These are phyloP conservation scores for Trametes cingulata DNA, from an alignment of 768 basidiomycete genomes.

Conservation along the genomic window DNA sequence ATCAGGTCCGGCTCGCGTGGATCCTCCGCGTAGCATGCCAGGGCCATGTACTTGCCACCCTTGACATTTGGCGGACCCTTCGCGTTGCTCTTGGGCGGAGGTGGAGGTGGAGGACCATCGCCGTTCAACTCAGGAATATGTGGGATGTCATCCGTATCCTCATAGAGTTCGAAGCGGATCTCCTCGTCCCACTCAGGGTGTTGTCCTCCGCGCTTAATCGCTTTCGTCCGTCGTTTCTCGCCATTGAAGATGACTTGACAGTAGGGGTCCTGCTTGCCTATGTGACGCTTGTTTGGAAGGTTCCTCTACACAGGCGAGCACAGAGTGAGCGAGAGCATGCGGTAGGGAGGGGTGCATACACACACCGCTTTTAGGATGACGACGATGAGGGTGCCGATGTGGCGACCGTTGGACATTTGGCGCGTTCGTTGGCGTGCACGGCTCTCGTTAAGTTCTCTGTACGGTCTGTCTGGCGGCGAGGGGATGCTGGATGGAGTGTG, in stretches of 20 bases:
- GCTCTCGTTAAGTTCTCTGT: background rate
- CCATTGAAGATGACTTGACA: constrained; percentile 78
- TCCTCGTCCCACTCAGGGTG: constrained; percentile 99
- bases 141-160: constrained; percentile 53
- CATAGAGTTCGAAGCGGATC: constrained; percentile 85
- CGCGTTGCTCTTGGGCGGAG: constrained; percentile 63
- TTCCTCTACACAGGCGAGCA: constrained; percentile 57
- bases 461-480: background rate
- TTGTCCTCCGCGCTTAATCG: constrained; percentile 96
- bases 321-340: constrained; percentile 5
- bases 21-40: constrained; percentile 95
- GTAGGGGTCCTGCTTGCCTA: constrained; percentile 97
- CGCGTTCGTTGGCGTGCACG: background rate
- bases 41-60: constrained; percentile 71
- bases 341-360: constrained; percentile 24
- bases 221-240: constrained; percentile 84
- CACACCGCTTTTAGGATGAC: constrained; percentile 93
- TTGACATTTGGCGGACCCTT: constrained; percentile 51
- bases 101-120: constrained; percentile 55
- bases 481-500: constrained; percentile 4
- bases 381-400: constrained; percentile 92
- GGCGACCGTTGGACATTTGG: constrained; percentile 55
- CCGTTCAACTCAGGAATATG: constrained; percentile 38
- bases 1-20: constrained; percentile 93
- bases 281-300: constrained; percentile 87